phyloP scores from a whole-genome alignment of 78 protist genomes.

The Cavenderia fasciculata region DNA sequence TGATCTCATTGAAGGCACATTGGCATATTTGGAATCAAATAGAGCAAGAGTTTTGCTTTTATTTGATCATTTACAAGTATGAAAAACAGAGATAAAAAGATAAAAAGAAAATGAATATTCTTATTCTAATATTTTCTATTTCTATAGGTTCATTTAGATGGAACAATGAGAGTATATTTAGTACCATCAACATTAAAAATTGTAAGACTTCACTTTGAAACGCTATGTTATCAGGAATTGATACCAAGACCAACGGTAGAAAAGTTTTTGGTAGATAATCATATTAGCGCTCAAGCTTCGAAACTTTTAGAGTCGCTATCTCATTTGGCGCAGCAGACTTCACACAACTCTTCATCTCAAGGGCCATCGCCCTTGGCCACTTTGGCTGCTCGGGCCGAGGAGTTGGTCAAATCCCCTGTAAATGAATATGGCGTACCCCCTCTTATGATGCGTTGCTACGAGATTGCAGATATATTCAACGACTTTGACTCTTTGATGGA shows the following conservation, averaged over 20 bases:
- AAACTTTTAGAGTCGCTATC: background rate
- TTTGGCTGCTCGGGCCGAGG: no score
- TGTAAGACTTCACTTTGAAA: slow-evolving; percentile 34
- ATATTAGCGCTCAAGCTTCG: background rate
- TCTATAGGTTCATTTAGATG: slow-evolving; percentile 40
- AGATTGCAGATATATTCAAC: slow-evolving; percentile 26
- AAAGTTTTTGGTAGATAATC: background rate
- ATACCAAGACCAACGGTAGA: slow-evolving; percentile 6
- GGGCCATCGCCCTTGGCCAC: no score
- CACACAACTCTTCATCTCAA: no score
- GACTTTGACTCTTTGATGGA: background rate
- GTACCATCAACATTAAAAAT: slow-evolving; percentile 35
- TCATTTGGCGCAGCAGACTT: background rate
- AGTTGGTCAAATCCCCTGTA: background rate
- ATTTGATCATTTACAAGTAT: slow-evolving; percentile 21
- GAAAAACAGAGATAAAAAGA: no score
- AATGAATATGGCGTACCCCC: slow-evolving; percentile 20
- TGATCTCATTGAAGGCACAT: background rate
- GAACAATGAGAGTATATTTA: background rate
- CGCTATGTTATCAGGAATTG: slow-evolving; percentile 24
- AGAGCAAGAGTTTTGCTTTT: slow-evolving; percentile 3
- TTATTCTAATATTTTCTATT: background rate
- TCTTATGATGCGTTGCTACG: slow-evolving; percentile 21
- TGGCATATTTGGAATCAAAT: slow-evolving; percentile 15
- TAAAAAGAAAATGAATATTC: no score